These are phyloP conservation scores for Daldinia loculata DNA, from an alignment of 495 filamentous ascomycete species.

Conservation along the genomic window DNA sequence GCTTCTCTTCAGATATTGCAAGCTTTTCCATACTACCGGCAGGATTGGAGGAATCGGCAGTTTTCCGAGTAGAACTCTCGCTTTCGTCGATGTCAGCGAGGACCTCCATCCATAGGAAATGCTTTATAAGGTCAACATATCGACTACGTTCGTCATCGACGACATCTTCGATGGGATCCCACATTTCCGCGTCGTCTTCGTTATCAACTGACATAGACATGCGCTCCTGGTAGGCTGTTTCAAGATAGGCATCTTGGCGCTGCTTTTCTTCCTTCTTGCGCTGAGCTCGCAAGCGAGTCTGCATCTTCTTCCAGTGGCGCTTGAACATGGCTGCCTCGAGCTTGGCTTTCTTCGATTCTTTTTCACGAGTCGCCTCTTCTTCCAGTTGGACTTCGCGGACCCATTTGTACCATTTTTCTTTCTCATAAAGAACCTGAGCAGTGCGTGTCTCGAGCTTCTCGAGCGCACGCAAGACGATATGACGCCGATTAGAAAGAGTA, in stretches of 20 bases:
- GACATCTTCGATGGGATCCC: conserved; percentile 65
- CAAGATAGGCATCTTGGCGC: conserved; percentile 56
- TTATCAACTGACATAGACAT: conserved; percentile 47
- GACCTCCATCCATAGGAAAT: conserved; percentile 55
- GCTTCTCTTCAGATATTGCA: conserved; percentile 32
- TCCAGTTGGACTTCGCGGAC: conserved; percentile 55
- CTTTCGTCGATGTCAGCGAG: conserved; percentile 21
- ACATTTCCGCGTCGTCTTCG: conserved; percentile 50
- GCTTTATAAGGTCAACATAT: conserved; percentile 54
- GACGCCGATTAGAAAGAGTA: conserved; percentile 53
- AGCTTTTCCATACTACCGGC: conserved; percentile 10
- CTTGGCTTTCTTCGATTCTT: conserved; percentile 63
- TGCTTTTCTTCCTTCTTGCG: conserved; percentile 54
- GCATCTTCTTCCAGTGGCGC: conserved; percentile 54
- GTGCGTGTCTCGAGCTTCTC: conserved; percentile 58
- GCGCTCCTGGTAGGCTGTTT: conserved; percentile 55
- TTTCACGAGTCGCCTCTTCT: conserved; percentile 58
- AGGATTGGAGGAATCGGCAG: conserved; percentile 16
- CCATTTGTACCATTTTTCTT: conserved; percentile 62
- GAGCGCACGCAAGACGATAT: conserved; percentile 53
- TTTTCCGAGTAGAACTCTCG: conserved; percentile 24
- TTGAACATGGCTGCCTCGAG: conserved; percentile 60
- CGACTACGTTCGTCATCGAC: conserved; percentile 55
- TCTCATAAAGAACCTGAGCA: conserved; percentile 56
- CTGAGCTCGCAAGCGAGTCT: conserved; percentile 46